Base-by-base conservation (phyloP, 2,329 filamentous ascomycete genomes). In the Calonectria naviculata region DNA sequence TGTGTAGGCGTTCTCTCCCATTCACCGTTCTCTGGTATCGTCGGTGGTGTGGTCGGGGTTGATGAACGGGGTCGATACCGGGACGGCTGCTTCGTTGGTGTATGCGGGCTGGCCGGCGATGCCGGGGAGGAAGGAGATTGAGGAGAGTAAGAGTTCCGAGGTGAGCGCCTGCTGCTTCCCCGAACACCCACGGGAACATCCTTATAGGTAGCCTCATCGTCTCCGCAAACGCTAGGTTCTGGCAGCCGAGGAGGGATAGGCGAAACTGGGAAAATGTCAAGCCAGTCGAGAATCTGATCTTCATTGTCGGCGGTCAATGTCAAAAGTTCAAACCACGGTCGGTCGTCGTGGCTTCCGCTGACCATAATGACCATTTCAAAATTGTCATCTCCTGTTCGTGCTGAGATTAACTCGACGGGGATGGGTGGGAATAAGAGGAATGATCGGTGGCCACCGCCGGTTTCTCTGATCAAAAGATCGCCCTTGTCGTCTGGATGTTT, bases 371-470 rank as follows among this genome's bases (percentile, higher is more conserved):
- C 89, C 72, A 98, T 88, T 75, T 97, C 92, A 31, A 91, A 89
- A 64, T 89, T 87, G 42, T 85, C 81, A 42, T 95, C 92, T 15
- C 95, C 95, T 71, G 88, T 91, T 44, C 96, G 92, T 61, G 95
- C 94, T 15, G 97, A 98, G 24, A 97, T 89, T 71, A 90, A 89
- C 41, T 88, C 87, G 73, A 91, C 88, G 21, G 92, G 88, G n/a
- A 98, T 88, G 1, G 97, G 96, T n/a, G 95, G 93, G 78, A 99
- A 98, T 0, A 99, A 88, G 5, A 99, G 89, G 91, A 95, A 98
- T 31, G 87, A 86, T 65, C 91, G 90, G 17, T 93, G 91, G 7
- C 89, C 88, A 64, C 90, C 89, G 52, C 95, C 95, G n/a, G 95
- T 91, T 82, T 98, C 95, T 75, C 96, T 95, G 68, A 99, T 93